phyloP scores from a whole-genome alignment of 2,329 filamentous ascomycete genomes.

The Botrytis deweyae region DNA sequence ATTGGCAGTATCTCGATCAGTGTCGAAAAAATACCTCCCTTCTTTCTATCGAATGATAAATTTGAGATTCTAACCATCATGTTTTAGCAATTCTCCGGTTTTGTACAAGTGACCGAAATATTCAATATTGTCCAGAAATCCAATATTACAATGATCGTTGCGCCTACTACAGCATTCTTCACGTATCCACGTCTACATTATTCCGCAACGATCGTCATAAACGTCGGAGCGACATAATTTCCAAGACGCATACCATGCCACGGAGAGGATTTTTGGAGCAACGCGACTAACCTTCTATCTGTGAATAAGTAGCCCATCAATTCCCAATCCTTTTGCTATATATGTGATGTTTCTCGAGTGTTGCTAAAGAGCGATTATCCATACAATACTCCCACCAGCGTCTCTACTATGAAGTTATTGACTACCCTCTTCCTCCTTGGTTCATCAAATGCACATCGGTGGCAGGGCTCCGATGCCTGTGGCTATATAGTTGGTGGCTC shows the following conservation, averaged over 20 bases:
- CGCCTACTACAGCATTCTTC: constrained; percentile 9
- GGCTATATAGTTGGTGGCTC: constrained; percentile 2
- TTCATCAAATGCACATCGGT: constrained; percentile 8
- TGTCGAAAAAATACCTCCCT: not conserved
- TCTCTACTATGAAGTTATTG: not conserved
- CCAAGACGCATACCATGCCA: constrained; percentile 1
- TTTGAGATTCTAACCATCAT: not conserved
- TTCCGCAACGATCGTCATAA: not conserved
- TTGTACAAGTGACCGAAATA: not conserved
- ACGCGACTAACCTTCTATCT: not conserved
- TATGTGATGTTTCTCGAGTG: not conserved
- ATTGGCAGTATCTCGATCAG: constrained; percentile 2
- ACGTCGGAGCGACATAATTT: not conserved
- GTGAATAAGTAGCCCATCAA: not conserved
- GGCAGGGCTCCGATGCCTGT: not conserved
- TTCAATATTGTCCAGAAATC: constrained; percentile 4
- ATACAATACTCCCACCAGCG: not conserved
- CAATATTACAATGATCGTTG: not conserved
- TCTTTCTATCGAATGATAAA: not conserved
- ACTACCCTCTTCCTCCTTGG: not conserved
- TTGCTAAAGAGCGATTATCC: not conserved
- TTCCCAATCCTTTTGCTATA: not conserved
- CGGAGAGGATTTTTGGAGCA: not conserved
- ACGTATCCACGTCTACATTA: not conserved
- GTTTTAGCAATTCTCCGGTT: not conserved